Conservation (phyloP, 2,329 filamentous ascomycete genomes). For the Fusarium udum region DNA sequence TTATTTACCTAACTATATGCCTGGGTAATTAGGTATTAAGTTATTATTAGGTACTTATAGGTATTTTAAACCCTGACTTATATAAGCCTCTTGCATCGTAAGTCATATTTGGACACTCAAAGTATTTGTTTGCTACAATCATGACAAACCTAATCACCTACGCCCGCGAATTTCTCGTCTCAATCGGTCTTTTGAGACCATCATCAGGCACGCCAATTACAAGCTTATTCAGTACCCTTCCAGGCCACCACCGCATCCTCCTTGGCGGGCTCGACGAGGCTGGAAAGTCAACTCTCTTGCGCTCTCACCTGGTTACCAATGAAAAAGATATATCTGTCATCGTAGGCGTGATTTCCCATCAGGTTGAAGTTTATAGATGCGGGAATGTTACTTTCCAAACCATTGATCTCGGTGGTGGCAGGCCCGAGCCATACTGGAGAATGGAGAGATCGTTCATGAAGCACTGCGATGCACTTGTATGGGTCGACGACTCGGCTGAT, state of each 20-base stretch:
- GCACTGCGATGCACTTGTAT: background rate
- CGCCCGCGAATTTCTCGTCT: background rate
- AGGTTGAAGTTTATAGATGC: background rate
- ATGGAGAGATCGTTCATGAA: background rate
- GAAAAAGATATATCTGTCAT: background rate
- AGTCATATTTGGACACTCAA: background rate
- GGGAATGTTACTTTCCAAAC: background rate
- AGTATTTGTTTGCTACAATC: fast-evolving
- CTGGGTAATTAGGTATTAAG: too few relatives aligned
- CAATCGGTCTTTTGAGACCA: background rate
- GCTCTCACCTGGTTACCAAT: background rate
- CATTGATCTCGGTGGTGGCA: background rate
- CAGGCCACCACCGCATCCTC: background rate
- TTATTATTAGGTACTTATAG: too few relatives aligned
- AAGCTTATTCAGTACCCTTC: background rate
- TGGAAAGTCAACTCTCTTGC: background rate
- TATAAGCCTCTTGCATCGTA: background rate
- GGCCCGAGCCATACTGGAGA: background rate
- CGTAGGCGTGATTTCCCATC: background rate
- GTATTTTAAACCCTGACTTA: too few relatives aligned
- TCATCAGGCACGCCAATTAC: background rate
- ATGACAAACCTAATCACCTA: background rate
- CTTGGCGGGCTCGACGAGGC: background rate
- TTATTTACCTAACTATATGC: too few relatives aligned
- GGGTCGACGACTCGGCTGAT: background rate